Base-by-base conservation (phyloP, 768 basidiomycete species). In the Mycena venus region DNA sequence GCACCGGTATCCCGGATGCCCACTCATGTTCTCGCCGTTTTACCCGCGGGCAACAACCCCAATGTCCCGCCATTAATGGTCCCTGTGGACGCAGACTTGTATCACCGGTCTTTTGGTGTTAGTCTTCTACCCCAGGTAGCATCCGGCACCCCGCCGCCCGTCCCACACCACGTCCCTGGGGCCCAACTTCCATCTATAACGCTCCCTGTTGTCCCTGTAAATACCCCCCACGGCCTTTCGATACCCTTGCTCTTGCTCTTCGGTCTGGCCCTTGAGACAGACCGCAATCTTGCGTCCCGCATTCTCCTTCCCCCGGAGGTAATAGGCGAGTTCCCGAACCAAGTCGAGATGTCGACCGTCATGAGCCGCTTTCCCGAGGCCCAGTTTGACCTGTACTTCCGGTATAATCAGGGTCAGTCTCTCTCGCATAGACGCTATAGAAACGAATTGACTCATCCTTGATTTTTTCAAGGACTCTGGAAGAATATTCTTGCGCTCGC, bases 291-390 rank as follows among this genome's bases (percentile, higher is more conserved):
- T 31, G 88, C 86, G 19, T 86, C 85, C 70, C 85, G 83, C 69
- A 84, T 93, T 34, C 90, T 93, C 38, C 90, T 93, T n/a, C 92
- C 92, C 0, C 77, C 84, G 4, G 75, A 83, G 40, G 88, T 86
- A n/a, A 85, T 89, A 23, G 89, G 85, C 70, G 92, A 93, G 80
- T 93, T 92, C 79, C 92, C 92, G 4, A 88, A 92, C 59, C 84
- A 88, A 25, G 85, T 90, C 2, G 85, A 86, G 12, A 93, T 93
- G 92, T 84, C 91, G 1, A 80, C 84, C 27, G 82, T 86, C 49
- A 87, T 93, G 81, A 85, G 87, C 47, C 82, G 79, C 6, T 72
- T 85, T 27, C 82, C 83, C 80, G 85, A 82, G 64, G 84, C 86
- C 42, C 78, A 84, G 42, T 86, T 87, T 62, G 82, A 87, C 42